phyloP scores from a whole-genome alignment of 371 early-diverging fungal genomes.

The Syncephalastrum sp. region DNA sequence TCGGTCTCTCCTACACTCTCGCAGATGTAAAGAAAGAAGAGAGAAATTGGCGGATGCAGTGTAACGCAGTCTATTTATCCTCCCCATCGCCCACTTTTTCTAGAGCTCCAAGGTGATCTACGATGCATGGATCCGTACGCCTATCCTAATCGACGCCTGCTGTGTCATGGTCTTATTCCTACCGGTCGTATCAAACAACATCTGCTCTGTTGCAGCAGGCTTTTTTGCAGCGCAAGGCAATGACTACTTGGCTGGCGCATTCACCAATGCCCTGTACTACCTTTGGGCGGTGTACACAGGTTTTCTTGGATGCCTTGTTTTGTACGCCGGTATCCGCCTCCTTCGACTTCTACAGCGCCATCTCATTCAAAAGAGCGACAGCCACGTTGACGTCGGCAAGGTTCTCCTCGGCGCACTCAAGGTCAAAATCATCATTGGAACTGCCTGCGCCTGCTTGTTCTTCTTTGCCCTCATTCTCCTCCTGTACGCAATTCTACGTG shows the following conservation, averaged over 20 bases:
- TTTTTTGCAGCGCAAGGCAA: conserved; percentile 27
- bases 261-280: conserved; percentile 25
- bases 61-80: background rate
- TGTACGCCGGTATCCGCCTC: conserved; percentile 21
- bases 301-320: conserved; percentile 8
- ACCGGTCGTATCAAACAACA: conserved; percentile 36
- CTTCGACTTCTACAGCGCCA: conserved; percentile 15
- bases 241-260: conserved; percentile 16
- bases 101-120: conserved; percentile 33
- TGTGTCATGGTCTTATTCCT: conserved; percentile 18
- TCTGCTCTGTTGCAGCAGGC: conserved; percentile 24
- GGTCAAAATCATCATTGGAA: conserved; percentile 18
- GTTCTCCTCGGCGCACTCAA: conserved; percentile 25
- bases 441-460: conserved; percentile 11
- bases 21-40: conserved; percentile 27
- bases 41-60: conserved; percentile 4
- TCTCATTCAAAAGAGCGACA: conserved; percentile 12
- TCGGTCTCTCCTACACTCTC: conserved; percentile 42
- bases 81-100: background rate
- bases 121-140: conserved; percentile 22
- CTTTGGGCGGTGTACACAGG: conserved; percentile 18
- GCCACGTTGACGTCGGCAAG: conserved; percentile 15
- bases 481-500: conserved; percentile 20
- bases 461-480: conserved; percentile 18
- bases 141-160: conserved; percentile 19